Conservation (phyloP, 2,329 filamentous ascomycete genomes). For the Berkeleyomyces rouxiae region DNA sequence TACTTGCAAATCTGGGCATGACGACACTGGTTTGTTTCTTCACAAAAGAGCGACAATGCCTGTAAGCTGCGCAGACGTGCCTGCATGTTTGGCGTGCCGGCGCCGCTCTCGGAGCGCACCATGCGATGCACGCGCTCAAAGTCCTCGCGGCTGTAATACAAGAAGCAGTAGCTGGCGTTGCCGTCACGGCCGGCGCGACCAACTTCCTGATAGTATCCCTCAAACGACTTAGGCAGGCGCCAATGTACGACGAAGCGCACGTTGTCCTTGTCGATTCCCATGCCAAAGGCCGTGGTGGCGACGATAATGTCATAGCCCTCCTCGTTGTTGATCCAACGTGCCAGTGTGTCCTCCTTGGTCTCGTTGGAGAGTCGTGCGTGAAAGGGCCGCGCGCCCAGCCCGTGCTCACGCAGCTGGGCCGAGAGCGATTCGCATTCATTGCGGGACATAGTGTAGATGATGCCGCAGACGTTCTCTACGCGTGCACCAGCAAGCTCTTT, state of each 20-base stretch:
- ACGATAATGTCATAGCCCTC: slow-evolving; percentile 80
- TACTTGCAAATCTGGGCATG: slow-evolving; percentile 61
- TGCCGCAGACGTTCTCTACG: slow-evolving; percentile 50
- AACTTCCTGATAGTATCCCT: slow-evolving; percentile 92
- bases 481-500: slow-evolving; percentile 43
- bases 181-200: slow-evolving; percentile 82
- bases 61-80: slow-evolving; percentile 46
- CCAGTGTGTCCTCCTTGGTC: slow-evolving; percentile 53
- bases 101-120: slow-evolving; percentile 21
- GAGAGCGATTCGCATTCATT: slow-evolving; percentile 60
- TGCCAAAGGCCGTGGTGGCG: slow-evolving; percentile 88
- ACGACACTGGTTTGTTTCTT: slow-evolving; percentile 54
- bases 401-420: slow-evolving; percentile 45
- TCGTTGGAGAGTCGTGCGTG: slow-evolving; percentile 52
- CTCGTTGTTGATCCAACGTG: slow-evolving; percentile 55
- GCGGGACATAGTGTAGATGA: slow-evolving; percentile 63
- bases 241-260: slow-evolving; percentile 92
- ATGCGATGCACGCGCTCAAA: slow-evolving; percentile 53
- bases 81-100: slow-evolving; percentile 17
- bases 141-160: slow-evolving; percentile 85
- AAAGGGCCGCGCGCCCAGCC: slow-evolving; percentile 58
- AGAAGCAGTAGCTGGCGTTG: slow-evolving; percentile 68
- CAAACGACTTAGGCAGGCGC: slow-evolving; percentile 84
- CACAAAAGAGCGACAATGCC: slow-evolving; percentile 64
- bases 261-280: slow-evolving; percentile 93